These are phyloP conservation scores for Nicotiana attenuata DNA, from an alignment of 257 asterid genomes.

Conservation along the genomic window DNA sequence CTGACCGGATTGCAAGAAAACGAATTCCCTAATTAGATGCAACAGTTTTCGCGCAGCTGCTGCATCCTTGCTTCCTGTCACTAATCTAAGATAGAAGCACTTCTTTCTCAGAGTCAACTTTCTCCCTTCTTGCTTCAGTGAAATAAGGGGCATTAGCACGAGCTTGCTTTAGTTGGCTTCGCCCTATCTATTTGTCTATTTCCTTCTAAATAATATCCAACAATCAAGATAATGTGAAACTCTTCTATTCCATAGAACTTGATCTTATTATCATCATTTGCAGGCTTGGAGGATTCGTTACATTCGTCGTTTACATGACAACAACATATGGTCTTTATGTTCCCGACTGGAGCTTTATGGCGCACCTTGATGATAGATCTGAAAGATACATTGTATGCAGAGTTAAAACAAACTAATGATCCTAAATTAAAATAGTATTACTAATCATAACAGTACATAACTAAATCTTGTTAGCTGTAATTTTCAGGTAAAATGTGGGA, in stretches of 20 bases:
- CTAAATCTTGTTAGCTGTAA: not conserved
- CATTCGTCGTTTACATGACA: conserved; percentile 59
- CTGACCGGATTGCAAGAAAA: no score
- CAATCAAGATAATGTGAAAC: not conserved
- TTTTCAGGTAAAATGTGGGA: conserved; percentile 85
- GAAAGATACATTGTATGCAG: conserved; percentile 41
- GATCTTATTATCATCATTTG: not conserved
- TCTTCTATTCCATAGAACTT: not conserved
- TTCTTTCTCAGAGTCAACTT: no score
- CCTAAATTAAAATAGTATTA: not conserved
- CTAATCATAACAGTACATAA: not conserved
- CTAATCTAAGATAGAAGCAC: no score
- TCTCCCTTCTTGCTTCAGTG: no score
- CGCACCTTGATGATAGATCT: conserved; percentile 11
- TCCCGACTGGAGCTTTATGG: conserved; percentile 75
- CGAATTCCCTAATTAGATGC: no score
- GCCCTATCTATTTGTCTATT: not conserved
- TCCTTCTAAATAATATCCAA: not conserved
- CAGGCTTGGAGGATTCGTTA: conserved; percentile 69
- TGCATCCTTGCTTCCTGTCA: no score
- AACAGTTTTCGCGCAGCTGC: no score
- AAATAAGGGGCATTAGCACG: no score
- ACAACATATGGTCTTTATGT: conserved; percentile 60
- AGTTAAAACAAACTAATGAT: not conserved
- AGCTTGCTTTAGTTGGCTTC: no score